Conservation (phyloP, 768 basidiomycete species). For the Leccinum truebloodii region DNA sequence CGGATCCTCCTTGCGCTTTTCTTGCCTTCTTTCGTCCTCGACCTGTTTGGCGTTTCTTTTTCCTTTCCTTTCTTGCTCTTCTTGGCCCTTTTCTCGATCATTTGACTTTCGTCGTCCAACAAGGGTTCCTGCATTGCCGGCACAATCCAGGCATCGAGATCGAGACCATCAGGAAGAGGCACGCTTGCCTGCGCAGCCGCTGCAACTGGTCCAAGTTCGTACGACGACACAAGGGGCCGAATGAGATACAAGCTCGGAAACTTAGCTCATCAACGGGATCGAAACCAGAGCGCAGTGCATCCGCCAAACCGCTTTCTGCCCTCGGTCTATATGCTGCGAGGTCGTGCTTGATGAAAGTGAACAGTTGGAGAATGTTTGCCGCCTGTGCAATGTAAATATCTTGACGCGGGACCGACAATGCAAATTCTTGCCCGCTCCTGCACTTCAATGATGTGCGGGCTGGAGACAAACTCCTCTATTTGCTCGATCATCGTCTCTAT, state of each 20-base stretch:
- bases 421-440: constrained; percentile 79
- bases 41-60: constrained; percentile 37
- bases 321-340: constrained; percentile 55
- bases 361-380: constrained; percentile 72
- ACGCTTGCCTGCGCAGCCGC: constrained; percentile 78
- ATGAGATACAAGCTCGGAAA: constrained; percentile 88
- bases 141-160: constrained; percentile 86
- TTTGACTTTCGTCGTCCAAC: constrained; percentile 36
- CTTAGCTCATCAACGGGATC: constrained; percentile 40
- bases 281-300: constrained; percentile 39
- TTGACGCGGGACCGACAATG: not conserved
- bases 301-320: constrained; percentile 37
- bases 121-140: constrained; percentile 47
- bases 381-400: constrained; percentile 50
- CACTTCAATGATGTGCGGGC: constrained; percentile 80
- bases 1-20: constrained; percentile 43
- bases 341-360: constrained; percentile 76
- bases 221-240: constrained; percentile 69
- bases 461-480: constrained; percentile 58
- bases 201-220: constrained; percentile 88
- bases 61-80: constrained; percentile 47
- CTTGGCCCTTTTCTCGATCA: constrained; percentile 43
- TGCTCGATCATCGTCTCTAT: constrained; percentile 63
- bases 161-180: constrained; percentile 77
- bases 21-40: constrained; percentile 38